A percentile compares a stretch with the other conserved stretches of the same genome.
These are phyloP conservation scores for Metschnikowia rubicola DNA, from an alignment of 805 yeast species.

Conservation along the genomic window DNA sequence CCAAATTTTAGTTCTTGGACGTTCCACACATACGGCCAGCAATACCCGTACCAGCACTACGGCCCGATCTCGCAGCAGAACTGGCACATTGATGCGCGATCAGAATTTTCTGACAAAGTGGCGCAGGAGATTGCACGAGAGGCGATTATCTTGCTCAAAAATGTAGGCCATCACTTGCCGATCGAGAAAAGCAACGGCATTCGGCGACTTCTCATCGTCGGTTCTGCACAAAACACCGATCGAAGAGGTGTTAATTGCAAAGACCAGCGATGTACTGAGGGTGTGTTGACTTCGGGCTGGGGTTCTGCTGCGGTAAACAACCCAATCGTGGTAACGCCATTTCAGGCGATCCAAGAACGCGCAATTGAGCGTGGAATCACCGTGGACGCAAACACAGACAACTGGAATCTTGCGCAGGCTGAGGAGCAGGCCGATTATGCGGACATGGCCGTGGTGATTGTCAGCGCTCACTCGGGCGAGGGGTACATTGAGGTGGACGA, in stretches of 20 bases:
- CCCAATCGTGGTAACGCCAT: conserved; percentile 56
- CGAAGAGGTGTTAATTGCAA: conserved; percentile 51
- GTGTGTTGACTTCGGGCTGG: conserved; percentile 59
- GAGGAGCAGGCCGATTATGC: conserved; percentile 46
- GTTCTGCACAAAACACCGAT: conserved; percentile 50
- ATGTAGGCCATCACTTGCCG: conserved; percentile 51
- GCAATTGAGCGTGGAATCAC: conserved; percentile 46
- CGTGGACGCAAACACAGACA: conserved; percentile 44
- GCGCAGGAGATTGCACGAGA: conserved; percentile 56
- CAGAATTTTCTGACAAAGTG: conserved; percentile 43
- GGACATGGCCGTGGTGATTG: conserved; percentile 54
- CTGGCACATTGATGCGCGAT: conserved; percentile 53
- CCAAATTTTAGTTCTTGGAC: conserved; percentile 63
- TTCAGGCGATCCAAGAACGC: conserved; percentile 48
- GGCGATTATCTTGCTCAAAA: conserved; percentile 54
- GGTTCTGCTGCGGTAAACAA: conserved; percentile 60
- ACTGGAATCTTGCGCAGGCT: conserved; percentile 43
- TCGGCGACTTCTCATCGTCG: conserved; percentile 44
- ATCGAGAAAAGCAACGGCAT: conserved; percentile 42
- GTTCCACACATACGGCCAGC: conserved; percentile 50
- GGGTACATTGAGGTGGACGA: conserved; percentile 56
- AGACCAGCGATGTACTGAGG: conserved; percentile 51
- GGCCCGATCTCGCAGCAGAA: conserved; percentile 55
- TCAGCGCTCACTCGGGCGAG: conserved; percentile 55
- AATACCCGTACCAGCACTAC: conserved; percentile 49